Evolutionary conservation across 352 stramenopile genomes (phyloP).

Genomic region (Globisporangium splendens): DNA sequence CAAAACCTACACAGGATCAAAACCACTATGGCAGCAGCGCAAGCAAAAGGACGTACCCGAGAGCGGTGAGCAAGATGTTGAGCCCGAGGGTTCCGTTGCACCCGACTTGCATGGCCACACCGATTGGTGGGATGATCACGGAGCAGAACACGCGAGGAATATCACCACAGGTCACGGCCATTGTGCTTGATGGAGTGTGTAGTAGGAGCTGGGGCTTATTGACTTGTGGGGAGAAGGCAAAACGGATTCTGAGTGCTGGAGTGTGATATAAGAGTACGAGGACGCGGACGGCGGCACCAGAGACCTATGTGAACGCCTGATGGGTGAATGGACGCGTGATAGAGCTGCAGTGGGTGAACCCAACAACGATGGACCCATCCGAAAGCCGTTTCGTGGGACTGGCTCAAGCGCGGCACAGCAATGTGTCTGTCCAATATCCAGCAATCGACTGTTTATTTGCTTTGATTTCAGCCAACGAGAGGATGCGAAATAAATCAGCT

Average conservation of each 20-base stretch:
- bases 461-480: no score
- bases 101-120: no score
- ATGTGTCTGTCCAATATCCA: background rate
- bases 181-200: constrained; percentile 11
- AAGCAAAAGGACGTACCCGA: constrained; percentile 45
- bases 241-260: background rate
- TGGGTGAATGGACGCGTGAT: no score
- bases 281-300: background rate
- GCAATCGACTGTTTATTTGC: no score
- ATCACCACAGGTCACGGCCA: constrained; percentile 59
- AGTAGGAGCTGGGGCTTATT: background rate
- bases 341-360: no score
- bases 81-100: constrained; percentile 23
- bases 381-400: background rate
- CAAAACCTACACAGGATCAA: background rate
- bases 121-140: constrained; percentile 31
- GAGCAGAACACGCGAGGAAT: constrained; percentile 61
- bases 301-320: background rate
- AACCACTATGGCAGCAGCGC: constrained; percentile 22
- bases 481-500: constrained; percentile 2
- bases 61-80: constrained; percentile 50
- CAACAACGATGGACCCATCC: no score
- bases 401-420: background rate
- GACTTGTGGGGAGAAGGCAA: background rate
- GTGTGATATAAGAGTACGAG: background rate